A percentile compares a stretch with the other conserved stretches of the same genome.
Conservation (phyloP, 345 rosid genomes). For the Populus pruinosa region DNA sequence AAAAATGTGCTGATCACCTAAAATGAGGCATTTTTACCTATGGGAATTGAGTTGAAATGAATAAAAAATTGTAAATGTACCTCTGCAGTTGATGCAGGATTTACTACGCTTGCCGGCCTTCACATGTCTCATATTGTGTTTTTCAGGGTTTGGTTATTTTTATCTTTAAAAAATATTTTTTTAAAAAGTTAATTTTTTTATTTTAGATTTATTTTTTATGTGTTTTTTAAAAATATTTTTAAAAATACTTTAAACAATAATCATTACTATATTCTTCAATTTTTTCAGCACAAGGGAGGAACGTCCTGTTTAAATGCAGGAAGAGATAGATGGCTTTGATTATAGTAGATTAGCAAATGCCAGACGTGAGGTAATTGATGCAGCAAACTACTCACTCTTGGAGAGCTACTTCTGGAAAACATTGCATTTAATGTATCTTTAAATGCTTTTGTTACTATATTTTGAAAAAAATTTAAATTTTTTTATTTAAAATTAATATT, state of each 20-base stretch:
- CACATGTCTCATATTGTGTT: constrained; percentile 55
- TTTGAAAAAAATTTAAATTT: too few relatives aligned
- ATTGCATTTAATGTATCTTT: background rate
- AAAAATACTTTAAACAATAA: too few relatives aligned
- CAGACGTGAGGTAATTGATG: background rate
- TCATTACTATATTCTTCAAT: too few relatives aligned
- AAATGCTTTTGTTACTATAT: background rate
- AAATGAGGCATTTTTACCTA: background rate
- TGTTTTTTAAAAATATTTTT: constrained; percentile 27
- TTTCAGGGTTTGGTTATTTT: constrained; percentile 32
- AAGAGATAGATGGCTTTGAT: background rate
- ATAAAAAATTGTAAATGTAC: constrained; percentile 32
- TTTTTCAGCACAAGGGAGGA: too few relatives aligned
- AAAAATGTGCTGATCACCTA: too few relatives aligned
- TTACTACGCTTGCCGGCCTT: constrained; percentile 55
- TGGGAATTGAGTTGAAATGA: background rate
- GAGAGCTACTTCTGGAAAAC: background rate
- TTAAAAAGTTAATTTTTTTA: too few relatives aligned
- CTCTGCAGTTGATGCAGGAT: constrained; percentile 58
- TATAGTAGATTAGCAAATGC: background rate
- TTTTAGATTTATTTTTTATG: too few relatives aligned
- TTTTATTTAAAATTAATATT: too few relatives aligned
- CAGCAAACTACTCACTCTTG: background rate
- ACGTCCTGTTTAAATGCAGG: constrained; percentile 39
- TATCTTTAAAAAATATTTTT: too few relatives aligned